phyloP scores from a whole-genome alignment of 2,329 filamentous ascomycete species.

The Paracorniculantispora psalliotae region DNA sequence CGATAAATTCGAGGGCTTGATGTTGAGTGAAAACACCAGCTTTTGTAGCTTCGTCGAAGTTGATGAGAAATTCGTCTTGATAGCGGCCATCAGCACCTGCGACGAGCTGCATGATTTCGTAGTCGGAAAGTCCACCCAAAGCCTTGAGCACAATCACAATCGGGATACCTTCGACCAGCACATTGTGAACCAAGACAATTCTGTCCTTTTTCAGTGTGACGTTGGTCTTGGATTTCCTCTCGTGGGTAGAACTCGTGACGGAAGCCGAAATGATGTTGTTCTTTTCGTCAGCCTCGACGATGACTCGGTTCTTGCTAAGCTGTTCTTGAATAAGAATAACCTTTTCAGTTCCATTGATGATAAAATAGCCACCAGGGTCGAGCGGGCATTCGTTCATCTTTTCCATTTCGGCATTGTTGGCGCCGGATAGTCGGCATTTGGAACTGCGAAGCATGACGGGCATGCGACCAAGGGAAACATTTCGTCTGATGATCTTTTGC shows the following conservation, averaged over 20 bases:
- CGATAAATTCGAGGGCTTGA: conserved; percentile 90
- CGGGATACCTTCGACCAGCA: conserved; percentile 87
- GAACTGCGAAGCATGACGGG: conserved; percentile 96
- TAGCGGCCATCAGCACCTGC: conserved; percentile 83
- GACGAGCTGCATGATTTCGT: conserved; percentile 88
- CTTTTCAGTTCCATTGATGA: conserved; percentile 96
- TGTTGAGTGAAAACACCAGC: conserved; percentile 87
- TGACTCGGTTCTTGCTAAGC: conserved; percentile 97
- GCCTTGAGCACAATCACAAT: conserved; percentile 92
- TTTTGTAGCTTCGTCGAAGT: conserved; percentile 87
- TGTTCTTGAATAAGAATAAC: conserved; percentile 98
- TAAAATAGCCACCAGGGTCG: conserved; percentile 96
- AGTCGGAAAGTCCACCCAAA: conserved; percentile 87
- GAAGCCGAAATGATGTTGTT: conserved; percentile 93
- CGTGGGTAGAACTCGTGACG: conserved; percentile 95
- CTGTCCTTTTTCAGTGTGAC: conserved; percentile 91
- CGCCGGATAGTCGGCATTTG: conserved; percentile 80
- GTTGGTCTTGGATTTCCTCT: conserved; percentile 96
- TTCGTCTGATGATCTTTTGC: conserved; percentile 66
- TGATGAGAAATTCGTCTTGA: conserved; percentile 91
- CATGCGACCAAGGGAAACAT: conserved; percentile 80
- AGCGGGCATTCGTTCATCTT: conserved; percentile 91
- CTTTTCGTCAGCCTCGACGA: conserved; percentile 88
- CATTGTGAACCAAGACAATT: conserved; percentile 87
- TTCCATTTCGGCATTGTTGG: conserved; percentile 84